Conservation (phyloP, 495 filamentous ascomycete species). For the Pyrenula aspistea region DNA sequence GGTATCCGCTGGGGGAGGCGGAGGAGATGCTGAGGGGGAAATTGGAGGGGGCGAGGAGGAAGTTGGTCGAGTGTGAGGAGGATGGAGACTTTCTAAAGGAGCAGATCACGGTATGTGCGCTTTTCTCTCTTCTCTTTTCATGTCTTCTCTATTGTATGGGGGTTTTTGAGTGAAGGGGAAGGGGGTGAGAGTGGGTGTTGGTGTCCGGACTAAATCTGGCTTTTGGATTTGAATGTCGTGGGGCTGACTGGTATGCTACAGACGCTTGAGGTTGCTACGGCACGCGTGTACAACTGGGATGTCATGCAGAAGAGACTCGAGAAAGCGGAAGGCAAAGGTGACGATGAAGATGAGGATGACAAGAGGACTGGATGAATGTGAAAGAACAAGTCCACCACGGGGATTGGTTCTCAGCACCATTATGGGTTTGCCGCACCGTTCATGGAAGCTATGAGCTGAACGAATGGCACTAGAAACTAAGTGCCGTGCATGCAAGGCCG, state of each 20-base stretch:
- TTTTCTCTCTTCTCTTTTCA: not conserved
- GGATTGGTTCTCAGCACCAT: no score
- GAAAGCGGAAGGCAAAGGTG: constrained; percentile 51
- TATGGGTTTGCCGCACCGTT: no score
- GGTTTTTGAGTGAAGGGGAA: no score
- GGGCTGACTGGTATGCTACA: constrained; percentile 16
- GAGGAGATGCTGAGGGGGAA: constrained; percentile 68
- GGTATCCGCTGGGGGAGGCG: constrained; percentile 84
- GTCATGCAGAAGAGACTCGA: constrained; percentile 89
- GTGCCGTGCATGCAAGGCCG: no score
- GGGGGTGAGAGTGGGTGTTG: no score
- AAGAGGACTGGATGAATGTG: not conserved
- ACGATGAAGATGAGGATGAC: constrained; percentile 15
- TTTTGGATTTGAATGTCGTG: not conserved
- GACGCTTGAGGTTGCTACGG: constrained; percentile 94
- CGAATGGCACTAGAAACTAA: no score
- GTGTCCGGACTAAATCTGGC: no score
- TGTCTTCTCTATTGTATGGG: not conserved
- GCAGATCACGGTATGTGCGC: constrained; percentile 73
- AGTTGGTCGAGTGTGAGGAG: constrained; percentile 78
- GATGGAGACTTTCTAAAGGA: constrained; percentile 92
- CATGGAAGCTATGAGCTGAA: no score
- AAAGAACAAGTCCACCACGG: no score
- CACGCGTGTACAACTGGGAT: constrained; percentile 98
- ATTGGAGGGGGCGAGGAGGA: constrained; percentile 64